Evolutionary conservation across 2,329 filamentous ascomycete genomes (phyloP), one percentile per base, ranked within the genome.

Genomic region (Bipolaris cookei): DNA sequence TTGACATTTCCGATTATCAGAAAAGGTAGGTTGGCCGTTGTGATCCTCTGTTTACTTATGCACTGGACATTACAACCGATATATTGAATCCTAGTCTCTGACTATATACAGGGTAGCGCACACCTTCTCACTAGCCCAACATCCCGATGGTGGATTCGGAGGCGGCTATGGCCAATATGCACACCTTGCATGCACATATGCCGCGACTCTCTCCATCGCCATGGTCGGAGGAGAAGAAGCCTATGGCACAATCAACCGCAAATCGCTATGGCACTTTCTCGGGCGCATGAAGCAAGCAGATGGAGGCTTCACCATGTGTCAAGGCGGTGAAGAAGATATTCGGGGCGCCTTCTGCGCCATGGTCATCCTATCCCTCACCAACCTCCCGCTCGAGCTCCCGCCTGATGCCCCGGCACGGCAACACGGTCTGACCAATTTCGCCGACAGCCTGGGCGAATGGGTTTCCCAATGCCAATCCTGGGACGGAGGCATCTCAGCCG

Each of bases 301-400:
- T 73, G 95, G 95, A 48, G 92, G 92, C n/a, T 98, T 99, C 74
- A 87, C 89, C 68, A 90, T 99, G 82, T 88, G 88, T 49, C 79
- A 90, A 47, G 91, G 90, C 58, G 95, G 93, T 56, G 95, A 99
- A 79, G 90, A 95, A 77, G 95, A 99, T 76, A 90, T 97, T 59
- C 88, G 92, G 73, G 95, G 94, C 61, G 93, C 92, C 51, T 99
- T 96, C 79, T 97, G 93, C 79, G 91, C 92, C 46, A 85, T 94
- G 71, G 89, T 94, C 55, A 84, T 96, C 53, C 87, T 97, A 66
- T 90, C 90, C 7, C 81, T 98, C 43, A 84, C 98, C 53, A 87
- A 92, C 71, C 80, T 99, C 45, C 95, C 95, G 14, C 83, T 96
- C 47, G 86, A 91, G 52, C 82, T 98, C 52, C 88, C 92, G 34